Conservation (phyloP, 306 rosid genomes). For the Aeschynomene evenia region DNA sequence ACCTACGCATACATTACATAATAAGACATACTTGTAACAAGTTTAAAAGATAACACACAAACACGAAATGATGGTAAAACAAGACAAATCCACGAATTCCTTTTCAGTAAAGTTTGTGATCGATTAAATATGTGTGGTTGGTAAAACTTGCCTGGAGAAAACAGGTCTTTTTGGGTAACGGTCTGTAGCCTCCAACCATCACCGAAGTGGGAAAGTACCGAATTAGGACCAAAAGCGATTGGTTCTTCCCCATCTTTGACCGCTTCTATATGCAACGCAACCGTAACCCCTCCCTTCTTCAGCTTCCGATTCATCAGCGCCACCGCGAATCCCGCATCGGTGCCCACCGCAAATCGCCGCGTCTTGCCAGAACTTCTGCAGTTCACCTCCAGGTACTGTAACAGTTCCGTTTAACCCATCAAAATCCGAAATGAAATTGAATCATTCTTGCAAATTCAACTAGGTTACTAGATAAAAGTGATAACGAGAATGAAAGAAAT, state of each 20-base stretch:
- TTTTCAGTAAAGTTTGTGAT: not conserved
- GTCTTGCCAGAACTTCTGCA: conserved; percentile 61
- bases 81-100: no score
- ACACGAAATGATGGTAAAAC: not conserved
- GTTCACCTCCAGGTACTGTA: conserved; percentile 60
- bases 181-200: conserved; percentile 65
- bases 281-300: conserved; percentile 28
- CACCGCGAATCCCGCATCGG: conserved; percentile 69
- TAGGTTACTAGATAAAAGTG: not conserved
- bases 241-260: conserved; percentile 64
- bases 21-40: no score
- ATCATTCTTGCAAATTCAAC: not conserved
- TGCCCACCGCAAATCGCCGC: conserved; percentile 66
- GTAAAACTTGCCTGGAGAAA: conserved; percentile 22
- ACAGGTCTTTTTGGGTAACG: conserved; percentile 34
- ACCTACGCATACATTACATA: no score
- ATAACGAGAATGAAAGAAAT: not conserved
- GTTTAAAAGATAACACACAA: no score
- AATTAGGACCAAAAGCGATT: conserved; percentile 65
- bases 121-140: not conserved
- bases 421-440: not conserved
- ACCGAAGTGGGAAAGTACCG: conserved; percentile 55
- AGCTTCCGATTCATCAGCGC: conserved; percentile 54
- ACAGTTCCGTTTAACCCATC: not conserved
- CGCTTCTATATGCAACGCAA: conserved; percentile 63